phyloP scores from a whole-genome alignment of 306 rosid genomes.

The Arachis stenosperma region DNA sequence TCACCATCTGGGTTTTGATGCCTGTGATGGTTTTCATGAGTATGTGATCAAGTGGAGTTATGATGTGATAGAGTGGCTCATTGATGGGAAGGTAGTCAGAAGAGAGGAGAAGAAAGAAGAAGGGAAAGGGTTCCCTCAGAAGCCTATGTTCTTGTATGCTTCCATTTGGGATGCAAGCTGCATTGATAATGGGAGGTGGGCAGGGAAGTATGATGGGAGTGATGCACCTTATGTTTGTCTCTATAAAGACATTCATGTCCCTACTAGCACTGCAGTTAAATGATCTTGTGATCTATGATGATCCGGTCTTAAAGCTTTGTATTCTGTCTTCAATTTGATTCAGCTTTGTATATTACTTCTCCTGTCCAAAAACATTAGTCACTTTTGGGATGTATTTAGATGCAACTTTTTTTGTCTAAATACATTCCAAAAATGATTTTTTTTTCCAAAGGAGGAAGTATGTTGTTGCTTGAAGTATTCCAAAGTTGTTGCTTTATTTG shows the following conservation, averaged over 20 bases:
- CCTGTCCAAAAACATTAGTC: too few relatives aligned
- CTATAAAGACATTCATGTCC: slow-evolving; percentile 64
- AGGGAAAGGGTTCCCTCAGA: slow-evolving; percentile 49
- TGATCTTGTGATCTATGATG: slow-evolving; percentile 9
- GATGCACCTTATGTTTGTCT: slow-evolving; percentile 68
- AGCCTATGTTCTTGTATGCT: slow-evolving; percentile 67
- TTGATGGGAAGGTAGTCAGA: slow-evolving; percentile 63
- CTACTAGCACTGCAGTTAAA: slow-evolving; percentile 34
- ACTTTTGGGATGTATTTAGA: too few relatives aligned
- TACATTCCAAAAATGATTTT: too few relatives aligned
- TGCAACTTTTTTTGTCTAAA: too few relatives aligned
- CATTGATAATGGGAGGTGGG: slow-evolving; percentile 58
- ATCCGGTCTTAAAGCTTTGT: neutral
- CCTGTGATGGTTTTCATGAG: slow-evolving; percentile 59
- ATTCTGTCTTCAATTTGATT: neutral
- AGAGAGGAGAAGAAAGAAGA: slow-evolving; percentile 47
- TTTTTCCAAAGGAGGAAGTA: too few relatives aligned
- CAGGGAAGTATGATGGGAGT: slow-evolving; percentile 54
- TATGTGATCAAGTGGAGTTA: slow-evolving; percentile 54
- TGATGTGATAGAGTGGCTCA: slow-evolving; percentile 53
- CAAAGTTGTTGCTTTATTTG: neutral
- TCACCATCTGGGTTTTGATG: slow-evolving; percentile 56
- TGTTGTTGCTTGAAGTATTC: neutral
- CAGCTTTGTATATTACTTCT: neutral
- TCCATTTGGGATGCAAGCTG: slow-evolving; percentile 68